A percentile compares a stretch with the other conserved stretches of the same genome.
Conservation (phyloP, 192 early-diverging fungal genomes). For the Backusella tuberculispora region DNA sequence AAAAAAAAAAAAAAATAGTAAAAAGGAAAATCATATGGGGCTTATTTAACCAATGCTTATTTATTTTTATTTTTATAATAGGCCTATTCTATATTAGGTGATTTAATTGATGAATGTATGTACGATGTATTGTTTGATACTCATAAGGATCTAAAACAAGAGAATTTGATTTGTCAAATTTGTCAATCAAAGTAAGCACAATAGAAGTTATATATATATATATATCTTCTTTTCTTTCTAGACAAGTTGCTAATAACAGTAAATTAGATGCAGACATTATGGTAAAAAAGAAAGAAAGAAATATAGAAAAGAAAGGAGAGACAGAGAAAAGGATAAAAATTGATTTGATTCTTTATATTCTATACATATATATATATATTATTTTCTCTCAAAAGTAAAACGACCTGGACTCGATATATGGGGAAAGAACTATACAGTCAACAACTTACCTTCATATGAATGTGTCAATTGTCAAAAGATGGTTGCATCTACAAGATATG, state of each 20-base stretch:
- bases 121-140: constrained; percentile 75
- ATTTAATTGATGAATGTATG: constrained; percentile 74
- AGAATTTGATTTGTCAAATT: constrained; percentile 65
- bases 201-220: no score
- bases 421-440: constrained; percentile 59
- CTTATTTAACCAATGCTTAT: no score
- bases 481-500: constrained; percentile 85
- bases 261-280: constrained; percentile 13
- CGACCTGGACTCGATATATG: constrained; percentile 66
- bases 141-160: constrained; percentile 68
- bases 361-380: background rate
- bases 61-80: no score
- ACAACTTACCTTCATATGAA: constrained; percentile 68
- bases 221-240: no score
- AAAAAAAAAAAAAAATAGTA: no score
- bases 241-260: background rate
- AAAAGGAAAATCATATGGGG: no score
- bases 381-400: constrained; percentile 35
- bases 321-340: no score
- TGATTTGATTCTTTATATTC: background rate
- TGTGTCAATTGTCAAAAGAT: constrained; percentile 80
- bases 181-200: constrained; percentile 80
- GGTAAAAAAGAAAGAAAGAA: background rate
- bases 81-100: constrained; percentile 64
- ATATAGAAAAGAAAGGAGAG: no score